Evolutionary conservation across 208 protist species (phyloP).

Genomic region (Leishmania mexicana): DNA sequence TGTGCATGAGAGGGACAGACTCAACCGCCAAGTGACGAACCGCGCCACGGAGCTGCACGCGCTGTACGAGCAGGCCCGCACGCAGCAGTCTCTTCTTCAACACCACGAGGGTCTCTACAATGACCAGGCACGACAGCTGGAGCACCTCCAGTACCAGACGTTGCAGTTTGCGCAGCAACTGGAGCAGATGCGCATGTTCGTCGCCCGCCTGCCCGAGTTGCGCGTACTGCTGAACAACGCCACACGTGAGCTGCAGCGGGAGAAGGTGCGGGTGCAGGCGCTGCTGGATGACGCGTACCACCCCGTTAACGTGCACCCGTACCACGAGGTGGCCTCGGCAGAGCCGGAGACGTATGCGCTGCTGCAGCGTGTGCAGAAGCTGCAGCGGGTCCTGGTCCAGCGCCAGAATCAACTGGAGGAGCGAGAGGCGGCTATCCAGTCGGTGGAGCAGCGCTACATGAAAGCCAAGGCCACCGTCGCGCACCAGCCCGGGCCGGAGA

Average conservation of each 20-base stretch:
- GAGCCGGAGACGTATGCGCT: conserved; percentile 96
- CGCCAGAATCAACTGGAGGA: conserved; percentile 94
- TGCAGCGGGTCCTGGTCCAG: conserved; percentile 96
- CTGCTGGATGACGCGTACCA: conserved; percentile 94
- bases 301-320: conserved; percentile 97
- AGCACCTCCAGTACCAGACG: conserved; percentile 68
- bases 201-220: conserved; percentile 60
- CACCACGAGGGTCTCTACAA: conserved; percentile 95
- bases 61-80: conserved; percentile 97
- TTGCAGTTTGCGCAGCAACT: conserved; percentile 56
- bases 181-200: conserved; percentile 48
- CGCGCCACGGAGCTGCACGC: conserved; percentile 94
- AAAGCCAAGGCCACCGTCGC: conserved; percentile 94
- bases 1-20: conserved; percentile 95
- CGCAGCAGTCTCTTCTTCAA: conserved; percentile 92
- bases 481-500: conserved; percentile 95
- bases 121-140: conserved; percentile 69
- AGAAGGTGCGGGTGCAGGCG: conserved; percentile 88
- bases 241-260: conserved; percentile 56
- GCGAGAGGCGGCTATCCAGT: conserved; percentile 91
- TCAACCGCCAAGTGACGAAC: conserved; percentile 93
- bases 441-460: conserved; percentile 93
- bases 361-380: conserved; percentile 92
- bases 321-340: conserved; percentile 94
- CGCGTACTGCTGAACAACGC: conserved; percentile 68